Percentiles rank a stretch among this genome's conserved stretches.
Conservation (phyloP, 208 protist species). For the Plasmodiophora brassicae region DNA sequence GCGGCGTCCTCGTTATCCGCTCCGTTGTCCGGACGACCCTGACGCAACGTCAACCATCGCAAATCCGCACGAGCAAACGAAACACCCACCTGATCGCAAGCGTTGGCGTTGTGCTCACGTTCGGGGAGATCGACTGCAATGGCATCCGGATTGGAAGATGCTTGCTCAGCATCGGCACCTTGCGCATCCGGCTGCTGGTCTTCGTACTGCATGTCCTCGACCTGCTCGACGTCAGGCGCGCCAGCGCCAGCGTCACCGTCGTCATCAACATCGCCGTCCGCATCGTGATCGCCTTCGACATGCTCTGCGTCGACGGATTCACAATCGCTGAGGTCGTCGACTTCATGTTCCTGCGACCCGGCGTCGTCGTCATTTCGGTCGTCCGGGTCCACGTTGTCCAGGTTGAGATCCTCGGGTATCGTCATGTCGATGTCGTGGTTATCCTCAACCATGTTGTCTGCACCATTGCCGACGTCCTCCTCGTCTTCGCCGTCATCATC, state of each 20-base stretch:
- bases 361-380: background rate
- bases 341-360: background rate
- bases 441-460: slow-evolving; percentile 42
- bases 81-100: background rate
- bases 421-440: background rate
- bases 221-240: background rate
- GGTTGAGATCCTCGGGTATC: slow-evolving; percentile 36
- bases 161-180: background rate
- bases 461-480: slow-evolving; percentile 16
- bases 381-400: slow-evolving; percentile 12
- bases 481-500: slow-evolving; percentile 22
- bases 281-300: slow-evolving; percentile 58
- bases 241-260: background rate
- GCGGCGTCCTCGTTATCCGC: background rate
- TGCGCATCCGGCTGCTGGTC: background rate
- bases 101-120: background rate
- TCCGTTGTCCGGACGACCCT: background rate
- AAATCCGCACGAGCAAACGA: background rate
- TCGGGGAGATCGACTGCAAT: background rate
- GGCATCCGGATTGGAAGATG: background rate
- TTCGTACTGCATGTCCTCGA: background rate
- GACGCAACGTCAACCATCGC: background rate
- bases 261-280: slow-evolving; percentile 34
- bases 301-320: slow-evolving; percentile 34
- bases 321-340: slow-evolving; percentile 11